phyloP scores from a whole-genome alignment of 2,329 filamentous ascomycete genomes.

The Botrytis squamosa region DNA sequence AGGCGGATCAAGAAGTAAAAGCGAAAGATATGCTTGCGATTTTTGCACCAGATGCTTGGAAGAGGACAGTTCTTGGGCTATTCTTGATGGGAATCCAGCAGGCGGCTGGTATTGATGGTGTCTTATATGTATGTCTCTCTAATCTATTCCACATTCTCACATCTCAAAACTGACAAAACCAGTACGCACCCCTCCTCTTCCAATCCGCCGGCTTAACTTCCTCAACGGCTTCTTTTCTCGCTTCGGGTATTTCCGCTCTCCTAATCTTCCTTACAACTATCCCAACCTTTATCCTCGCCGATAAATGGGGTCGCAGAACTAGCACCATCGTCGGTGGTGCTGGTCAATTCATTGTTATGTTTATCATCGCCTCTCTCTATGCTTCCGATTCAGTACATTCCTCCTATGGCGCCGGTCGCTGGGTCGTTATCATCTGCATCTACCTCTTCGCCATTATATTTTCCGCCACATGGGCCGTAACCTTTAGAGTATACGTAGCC shows the following conservation, averaged over 20 bases:
- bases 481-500: slow-evolving; percentile 54
- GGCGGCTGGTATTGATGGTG: slow-evolving; percentile 60
- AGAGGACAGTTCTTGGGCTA: slow-evolving; percentile 50
- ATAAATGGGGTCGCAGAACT: slow-evolving; percentile 56
- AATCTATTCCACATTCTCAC: not conserved
- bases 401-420: slow-evolving; percentile 43
- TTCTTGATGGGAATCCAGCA: slow-evolving; percentile 61
- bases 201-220: slow-evolving; percentile 57
- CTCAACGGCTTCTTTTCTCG: slow-evolving; percentile 55
- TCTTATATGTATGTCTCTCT: slow-evolving; percentile 52
- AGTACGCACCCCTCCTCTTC: slow-evolving; percentile 62
- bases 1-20: slow-evolving; percentile 22
- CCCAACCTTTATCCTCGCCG: slow-evolving; percentile 54
- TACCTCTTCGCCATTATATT: slow-evolving; percentile 51
- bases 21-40: slow-evolving; percentile 32
- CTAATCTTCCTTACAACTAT: slow-evolving; percentile 58
- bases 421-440: slow-evolving; percentile 52
- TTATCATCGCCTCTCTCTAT: slow-evolving; percentile 54
- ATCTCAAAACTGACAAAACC: slow-evolving; percentile 11
- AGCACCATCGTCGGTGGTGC: slow-evolving; percentile 55
- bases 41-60: slow-evolving; percentile 45
- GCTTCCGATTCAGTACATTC: slow-evolving; percentile 47
- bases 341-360: slow-evolving; percentile 49
- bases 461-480: slow-evolving; percentile 53
- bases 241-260: slow-evolving; percentile 59